Conservation (phyloP, 768 basidiomycete genomes). For the Naganishia kalamii region DNA sequence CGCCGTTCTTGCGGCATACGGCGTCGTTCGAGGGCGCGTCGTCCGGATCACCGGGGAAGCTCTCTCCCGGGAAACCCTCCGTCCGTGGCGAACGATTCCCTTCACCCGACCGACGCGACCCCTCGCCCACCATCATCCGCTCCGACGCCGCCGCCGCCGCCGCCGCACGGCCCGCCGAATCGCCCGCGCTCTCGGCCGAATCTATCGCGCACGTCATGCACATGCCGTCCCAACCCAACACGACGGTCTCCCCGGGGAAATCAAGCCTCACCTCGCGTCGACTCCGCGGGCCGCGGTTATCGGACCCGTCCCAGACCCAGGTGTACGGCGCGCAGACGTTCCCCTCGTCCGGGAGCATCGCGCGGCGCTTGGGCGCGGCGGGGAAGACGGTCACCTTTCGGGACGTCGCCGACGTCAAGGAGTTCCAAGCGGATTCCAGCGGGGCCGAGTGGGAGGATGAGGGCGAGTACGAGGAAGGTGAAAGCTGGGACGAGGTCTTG, state of each 20-base stretch:
- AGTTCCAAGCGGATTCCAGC: constrained; percentile 38
- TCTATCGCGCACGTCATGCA: not conserved
- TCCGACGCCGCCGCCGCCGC: no score
- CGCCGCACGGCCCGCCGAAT: no score
- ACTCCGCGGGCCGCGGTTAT: not conserved
- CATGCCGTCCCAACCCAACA: not conserved
- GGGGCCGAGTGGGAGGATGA: constrained; percentile 33
- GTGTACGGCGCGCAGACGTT: constrained; percentile 32
- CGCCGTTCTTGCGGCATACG: constrained; percentile 33
- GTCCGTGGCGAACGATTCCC: not conserved
- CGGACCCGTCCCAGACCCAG: constrained; percentile 15
- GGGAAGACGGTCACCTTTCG: constrained; percentile 44
- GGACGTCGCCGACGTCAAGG: constrained; percentile 43
- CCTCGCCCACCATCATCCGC: no score
- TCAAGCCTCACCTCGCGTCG: constrained; percentile 11
- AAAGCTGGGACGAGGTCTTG: constrained; percentile 29
- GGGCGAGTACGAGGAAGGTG: constrained; percentile 32
- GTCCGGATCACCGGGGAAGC: not conserved
- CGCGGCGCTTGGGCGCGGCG: not conserved
- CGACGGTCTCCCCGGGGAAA: not conserved
- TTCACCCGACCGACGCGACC: no score
- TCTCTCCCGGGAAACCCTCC: not conserved
- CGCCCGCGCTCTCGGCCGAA: not conserved
- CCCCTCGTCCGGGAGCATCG: constrained; percentile 35
- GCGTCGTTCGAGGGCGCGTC: not conserved